A percentile compares a stretch with the other conserved stretches of the same genome.
Evolutionary conservation across 2,329 filamentous ascomycete genomes (phyloP).

Genomic region (Fusarium solani-melongenae): DNA sequence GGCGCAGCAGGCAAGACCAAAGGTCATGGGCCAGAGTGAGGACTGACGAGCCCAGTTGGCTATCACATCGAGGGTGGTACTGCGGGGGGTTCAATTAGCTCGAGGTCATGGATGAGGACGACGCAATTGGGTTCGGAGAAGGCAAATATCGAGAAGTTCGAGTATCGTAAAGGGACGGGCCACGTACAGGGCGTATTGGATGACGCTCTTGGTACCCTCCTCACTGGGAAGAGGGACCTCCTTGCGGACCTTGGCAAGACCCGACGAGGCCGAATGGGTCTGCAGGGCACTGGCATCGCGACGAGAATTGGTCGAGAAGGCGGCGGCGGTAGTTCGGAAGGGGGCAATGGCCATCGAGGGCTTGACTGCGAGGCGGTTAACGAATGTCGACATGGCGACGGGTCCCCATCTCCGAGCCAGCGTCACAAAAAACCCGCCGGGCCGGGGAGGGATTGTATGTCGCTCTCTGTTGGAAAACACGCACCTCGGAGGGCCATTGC

Average conservation of each 20-base stretch:
- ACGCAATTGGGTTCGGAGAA: not conserved
- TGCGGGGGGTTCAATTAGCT: slow-evolving; percentile 47
- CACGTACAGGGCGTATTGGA: slow-evolving; percentile 89
- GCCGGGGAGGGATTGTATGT: slow-evolving; percentile 4
- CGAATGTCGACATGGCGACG: slow-evolving; percentile 15
- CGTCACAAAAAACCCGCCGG: slow-evolving; percentile 35
- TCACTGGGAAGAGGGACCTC: slow-evolving; percentile 84
- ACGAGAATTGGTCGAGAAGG: slow-evolving; percentile 73
- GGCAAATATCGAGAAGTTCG: not conserved
- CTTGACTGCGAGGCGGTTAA: slow-evolving; percentile 64
- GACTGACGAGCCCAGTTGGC: slow-evolving; percentile 87
- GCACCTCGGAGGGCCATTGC: slow-evolving; percentile 64
- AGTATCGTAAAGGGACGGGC: not conserved
- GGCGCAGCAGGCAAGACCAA: slow-evolving; percentile 89
- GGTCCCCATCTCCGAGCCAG: slow-evolving; percentile 23
- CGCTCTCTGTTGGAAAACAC: slow-evolving; percentile 28
- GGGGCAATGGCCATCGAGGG: slow-evolving; percentile 72
- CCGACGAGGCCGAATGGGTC: slow-evolving; percentile 63
- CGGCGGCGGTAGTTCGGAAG: slow-evolving; percentile 70
- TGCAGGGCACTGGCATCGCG: slow-evolving; percentile 70
- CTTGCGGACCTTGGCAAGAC: slow-evolving; percentile 68
- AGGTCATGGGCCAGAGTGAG: slow-evolving; percentile 90
- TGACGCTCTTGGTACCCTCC: slow-evolving; percentile 80
- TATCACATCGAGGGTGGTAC: slow-evolving; percentile 81
- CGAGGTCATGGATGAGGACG: not conserved